Base-by-base conservation (phyloP, 1,284 basidiomycete genomes). In the Boletus semigastroideus region DNA sequence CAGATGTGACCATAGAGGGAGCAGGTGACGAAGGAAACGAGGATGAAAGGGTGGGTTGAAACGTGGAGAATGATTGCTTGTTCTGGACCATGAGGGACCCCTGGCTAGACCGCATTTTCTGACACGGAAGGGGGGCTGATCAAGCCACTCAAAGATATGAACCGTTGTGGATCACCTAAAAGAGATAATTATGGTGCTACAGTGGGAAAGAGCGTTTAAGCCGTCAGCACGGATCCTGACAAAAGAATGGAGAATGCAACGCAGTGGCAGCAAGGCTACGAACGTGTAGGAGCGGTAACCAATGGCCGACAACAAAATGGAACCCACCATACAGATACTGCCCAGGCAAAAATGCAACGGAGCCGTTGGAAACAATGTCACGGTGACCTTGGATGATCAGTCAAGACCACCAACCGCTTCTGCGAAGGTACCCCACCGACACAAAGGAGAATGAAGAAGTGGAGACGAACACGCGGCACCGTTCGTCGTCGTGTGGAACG, bases 11-110 rank as follows among this genome's bases (percentile, higher is more conserved):
- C 59, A 69, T 71, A 54, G 72, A 69, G 53, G 74, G 70, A 54
- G 66, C 67, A 52, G 68, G 66, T 58, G 73, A 70, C 59, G 75
- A 72, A 54, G 71, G 66, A 59, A 75, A 71, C 57, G 74, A 76
- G 66, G 77, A 73, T 33, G 72, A 70, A 55, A 72, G 67, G 43
- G 73, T 75, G 66, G 68, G 65, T 48, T 65, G 64, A 54, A 76
- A 76, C 56, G 62, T 64, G 58, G 74, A 68, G 42, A 68, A 56
- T 52, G 66, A 67, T 59, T 65, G 59, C 61, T 69, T 61, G 67
- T 60, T 69, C 61, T 66, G 65, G 64, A 59, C 61, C 63, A 65
- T 62, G 60, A 60, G 64, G 56, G 62, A 55, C 39, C 51, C 59
- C 59, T 13, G 61, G 56, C 58, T 59, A 57, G 65, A 66, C 61